Conservation (phyloP, 2,329 filamentous ascomycete genomes). For the Orbilia javanica region DNA sequence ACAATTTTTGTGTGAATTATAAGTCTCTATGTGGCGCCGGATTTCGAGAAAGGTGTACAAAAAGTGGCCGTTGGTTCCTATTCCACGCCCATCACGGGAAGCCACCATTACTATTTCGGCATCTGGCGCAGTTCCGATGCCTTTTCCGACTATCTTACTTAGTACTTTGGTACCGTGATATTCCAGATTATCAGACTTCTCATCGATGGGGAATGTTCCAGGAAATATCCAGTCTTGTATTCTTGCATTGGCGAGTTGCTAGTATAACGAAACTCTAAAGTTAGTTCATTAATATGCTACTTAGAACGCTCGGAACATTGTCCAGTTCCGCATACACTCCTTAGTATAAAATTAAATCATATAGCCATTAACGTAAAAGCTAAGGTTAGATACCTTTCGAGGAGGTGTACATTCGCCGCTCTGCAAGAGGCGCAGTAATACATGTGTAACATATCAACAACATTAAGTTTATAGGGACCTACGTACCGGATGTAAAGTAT, state of each 20-base stretch:
- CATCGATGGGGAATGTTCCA: neutral
- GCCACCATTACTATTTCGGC: neutral
- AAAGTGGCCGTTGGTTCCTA: no score
- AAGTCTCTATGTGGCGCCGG: neutral
- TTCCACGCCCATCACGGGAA: neutral
- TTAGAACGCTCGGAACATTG: neutral
- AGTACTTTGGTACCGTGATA: neutral
- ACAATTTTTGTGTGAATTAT: neutral
- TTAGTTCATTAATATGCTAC: no score
- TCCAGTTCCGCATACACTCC: no score
- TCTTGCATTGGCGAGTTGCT: neutral
- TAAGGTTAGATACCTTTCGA: no score
- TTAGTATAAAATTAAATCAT: no score
- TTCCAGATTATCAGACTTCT: neutral
- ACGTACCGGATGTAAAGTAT: constrained; percentile 6
- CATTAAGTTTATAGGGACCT: neutral
- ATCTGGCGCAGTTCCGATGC: neutral
- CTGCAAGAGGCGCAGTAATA: no score
- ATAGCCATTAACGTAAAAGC: no score
- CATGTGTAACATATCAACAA: no score
- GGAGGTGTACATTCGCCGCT: no score
- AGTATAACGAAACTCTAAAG: neutral
- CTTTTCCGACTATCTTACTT: neutral
- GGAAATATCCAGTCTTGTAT: constrained; percentile 15
- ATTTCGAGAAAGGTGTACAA: neutral